A percentile compares a stretch with the other conserved stretches of the same genome.
These are phyloP conservation scores for Gossypium armourianum DNA, from an alignment of 441 rosid species.

Conservation along the genomic window DNA sequence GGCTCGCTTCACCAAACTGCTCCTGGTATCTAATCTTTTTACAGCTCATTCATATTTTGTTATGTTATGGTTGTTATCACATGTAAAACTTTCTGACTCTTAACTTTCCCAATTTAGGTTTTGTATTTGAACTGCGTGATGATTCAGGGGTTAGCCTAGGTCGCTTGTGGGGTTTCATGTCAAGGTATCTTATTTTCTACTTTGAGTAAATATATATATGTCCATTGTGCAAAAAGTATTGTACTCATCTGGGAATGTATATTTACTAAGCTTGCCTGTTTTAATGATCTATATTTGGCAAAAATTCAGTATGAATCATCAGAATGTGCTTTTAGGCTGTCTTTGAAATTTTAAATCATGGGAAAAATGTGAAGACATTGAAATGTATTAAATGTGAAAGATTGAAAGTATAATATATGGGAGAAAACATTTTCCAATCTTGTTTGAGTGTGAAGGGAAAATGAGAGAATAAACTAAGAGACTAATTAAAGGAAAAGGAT, in stretches of 20 bases:
- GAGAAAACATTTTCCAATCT: neutral
- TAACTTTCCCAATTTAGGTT: constrained; percentile 32
- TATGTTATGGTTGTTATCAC: neutral
- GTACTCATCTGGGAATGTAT: neutral
- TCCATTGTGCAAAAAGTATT: neutral
- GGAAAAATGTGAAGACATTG: constrained; percentile 11
- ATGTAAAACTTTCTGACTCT: neutral
- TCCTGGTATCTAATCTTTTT: constrained; percentile 38
- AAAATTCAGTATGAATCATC: neutral
- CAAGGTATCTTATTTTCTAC: constrained; percentile 39
- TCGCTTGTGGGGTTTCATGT: constrained; percentile 74
- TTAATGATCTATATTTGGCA: neutral
- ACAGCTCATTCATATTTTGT: neutral
- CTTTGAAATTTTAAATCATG: neutral
- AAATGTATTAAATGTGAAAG: neutral
- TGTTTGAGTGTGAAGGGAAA: neutral
- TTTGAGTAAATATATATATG: neutral
- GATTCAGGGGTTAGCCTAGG: constrained; percentile 50
- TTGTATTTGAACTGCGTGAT: constrained; percentile 58
- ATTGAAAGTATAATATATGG: neutral
- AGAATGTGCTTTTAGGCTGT: constrained; percentile 2
- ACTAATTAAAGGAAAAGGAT: neutral
- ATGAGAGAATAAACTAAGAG: neutral
- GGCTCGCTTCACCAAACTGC: constrained; percentile 32
- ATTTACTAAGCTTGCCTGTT: neutral